A percentile compares a stretch with the other conserved stretches of the same genome.
phyloP scores from a whole-genome alignment of 805 yeast genomes.

The Yarrowia osloensis region DNA sequence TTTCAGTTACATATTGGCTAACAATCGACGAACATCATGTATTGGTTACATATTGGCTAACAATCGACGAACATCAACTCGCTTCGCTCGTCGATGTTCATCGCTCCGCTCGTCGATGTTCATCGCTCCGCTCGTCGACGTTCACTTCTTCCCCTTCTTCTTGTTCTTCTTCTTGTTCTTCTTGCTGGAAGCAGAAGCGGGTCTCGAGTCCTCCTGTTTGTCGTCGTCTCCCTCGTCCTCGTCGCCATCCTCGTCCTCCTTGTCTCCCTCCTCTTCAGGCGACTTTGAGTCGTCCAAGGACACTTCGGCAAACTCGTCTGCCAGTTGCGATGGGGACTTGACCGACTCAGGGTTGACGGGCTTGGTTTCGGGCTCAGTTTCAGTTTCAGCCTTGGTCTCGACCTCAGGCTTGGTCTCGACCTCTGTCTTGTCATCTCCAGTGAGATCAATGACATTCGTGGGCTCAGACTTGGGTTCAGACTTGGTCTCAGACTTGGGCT shows the following conservation, averaged over 20 bases:
- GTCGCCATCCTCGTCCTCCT: slow-evolving; percentile 15
- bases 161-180: slow-evolving; percentile 34
- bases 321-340: slow-evolving; percentile 19
- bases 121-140: no score
- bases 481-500: neutral
- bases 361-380: neutral
- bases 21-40: no score
- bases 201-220: slow-evolving; percentile 27
- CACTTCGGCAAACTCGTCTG: slow-evolving; percentile 27
- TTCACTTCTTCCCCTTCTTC: slow-evolving; percentile 24
- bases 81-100: no score
- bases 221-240: slow-evolving; percentile 32
- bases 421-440: neutral
- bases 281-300: slow-evolving; percentile 29
- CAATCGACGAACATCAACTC: no score
- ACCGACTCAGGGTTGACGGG: slow-evolving; percentile 34
- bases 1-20: no score
- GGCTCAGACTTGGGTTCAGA: neutral
- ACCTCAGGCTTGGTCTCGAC: neutral
- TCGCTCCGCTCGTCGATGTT: no score
- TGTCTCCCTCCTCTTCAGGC: slow-evolving; percentile 29
- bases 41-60: no score
- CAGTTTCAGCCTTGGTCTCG: neutral
- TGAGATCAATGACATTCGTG: neutral
- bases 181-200: slow-evolving; percentile 33